Evolutionary conservation across 1,284 basidiomycete genomes (phyloP).

Genomic region (Cutaneotrichosporon dermatis): DNA sequence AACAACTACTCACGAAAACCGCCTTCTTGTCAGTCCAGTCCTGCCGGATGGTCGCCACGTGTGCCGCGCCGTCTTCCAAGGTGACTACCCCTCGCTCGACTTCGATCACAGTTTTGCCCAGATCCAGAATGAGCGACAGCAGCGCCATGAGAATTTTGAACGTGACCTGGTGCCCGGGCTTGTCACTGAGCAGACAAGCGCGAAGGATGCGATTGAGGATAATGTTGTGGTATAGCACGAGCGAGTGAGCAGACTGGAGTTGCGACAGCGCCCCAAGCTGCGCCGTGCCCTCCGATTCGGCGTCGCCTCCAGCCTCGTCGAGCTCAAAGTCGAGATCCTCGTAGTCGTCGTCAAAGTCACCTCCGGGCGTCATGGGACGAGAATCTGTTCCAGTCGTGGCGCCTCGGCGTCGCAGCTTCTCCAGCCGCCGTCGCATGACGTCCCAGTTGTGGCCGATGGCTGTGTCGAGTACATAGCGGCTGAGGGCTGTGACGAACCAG

Average conservation of each 20-base stretch:
- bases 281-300: slow-evolving; percentile 16
- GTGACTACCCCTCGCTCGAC: slow-evolving; percentile 57
- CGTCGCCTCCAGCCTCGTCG: slow-evolving; percentile 30
- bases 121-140: slow-evolving; percentile 65
- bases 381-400: slow-evolving; percentile 14
- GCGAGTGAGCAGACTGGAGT: slow-evolving; percentile 63
- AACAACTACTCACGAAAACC: slow-evolving; percentile 55
- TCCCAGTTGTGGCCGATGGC: slow-evolving; percentile 71
- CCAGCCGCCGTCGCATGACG: slow-evolving; percentile 57
- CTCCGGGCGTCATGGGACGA: slow-evolving; percentile 25
- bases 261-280: slow-evolving; percentile 21
- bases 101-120: slow-evolving; percentile 65
- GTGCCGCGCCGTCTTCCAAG: slow-evolving; percentile 56
- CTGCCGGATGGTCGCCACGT: slow-evolving; percentile 56
- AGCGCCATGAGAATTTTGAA: slow-evolving; percentile 63
- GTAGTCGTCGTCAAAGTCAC: slow-evolving; percentile 19
- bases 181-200: slow-evolving; percentile 61
- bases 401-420: slow-evolving; percentile 19
- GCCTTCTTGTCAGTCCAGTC: slow-evolving; percentile 59
- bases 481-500: slow-evolving; percentile 62
- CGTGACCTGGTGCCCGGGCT: slow-evolving; percentile 61
- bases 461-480: slow-evolving; percentile 67
- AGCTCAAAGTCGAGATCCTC: slow-evolving; percentile 18
- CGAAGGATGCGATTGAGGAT: slow-evolving; percentile 70
- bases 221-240: slow-evolving; percentile 64